Evolutionary conservation across 2,329 filamentous ascomycete genomes (phyloP).

Genomic region (Pseudogymnoascus sp.): DNA sequence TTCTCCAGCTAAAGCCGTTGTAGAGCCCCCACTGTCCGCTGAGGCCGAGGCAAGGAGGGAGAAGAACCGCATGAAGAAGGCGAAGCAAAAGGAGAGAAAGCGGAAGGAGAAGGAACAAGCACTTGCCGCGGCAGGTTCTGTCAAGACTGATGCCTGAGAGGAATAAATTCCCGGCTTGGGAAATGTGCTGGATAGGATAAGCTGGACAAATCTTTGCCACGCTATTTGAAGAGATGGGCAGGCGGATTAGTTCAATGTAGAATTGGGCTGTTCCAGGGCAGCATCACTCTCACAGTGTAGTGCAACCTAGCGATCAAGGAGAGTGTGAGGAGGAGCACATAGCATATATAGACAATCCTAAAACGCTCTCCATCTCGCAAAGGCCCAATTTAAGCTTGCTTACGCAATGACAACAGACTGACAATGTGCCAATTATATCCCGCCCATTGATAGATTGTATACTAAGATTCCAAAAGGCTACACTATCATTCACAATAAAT

Average conservation of each 20-base stretch:
- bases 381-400: background rate
- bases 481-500: constrained; percentile 14
- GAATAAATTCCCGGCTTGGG: background rate
- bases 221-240: background rate
- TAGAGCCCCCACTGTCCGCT: background rate
- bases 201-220: background rate
- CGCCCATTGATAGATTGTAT: constrained; percentile 16
- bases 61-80: constrained; percentile 17
- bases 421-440: constrained; percentile 14
- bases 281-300: background rate
- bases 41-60: constrained; percentile 1
- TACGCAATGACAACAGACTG: background rate
- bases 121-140: background rate
- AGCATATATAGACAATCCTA: background rate
- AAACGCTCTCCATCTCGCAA: background rate
- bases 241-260: background rate
- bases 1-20: background rate
- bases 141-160: background rate
- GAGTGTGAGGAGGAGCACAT: background rate
- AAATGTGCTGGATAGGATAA: background rate
- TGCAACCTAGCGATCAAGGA: background rate
- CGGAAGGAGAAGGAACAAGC: constrained; percentile 19
- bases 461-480: constrained; percentile 8
- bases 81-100: constrained; percentile 28
- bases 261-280: background rate